These are phyloP conservation scores for Benincasa hispida DNA, from an alignment of 306 rosid genomes.

Conservation along the genomic window DNA sequence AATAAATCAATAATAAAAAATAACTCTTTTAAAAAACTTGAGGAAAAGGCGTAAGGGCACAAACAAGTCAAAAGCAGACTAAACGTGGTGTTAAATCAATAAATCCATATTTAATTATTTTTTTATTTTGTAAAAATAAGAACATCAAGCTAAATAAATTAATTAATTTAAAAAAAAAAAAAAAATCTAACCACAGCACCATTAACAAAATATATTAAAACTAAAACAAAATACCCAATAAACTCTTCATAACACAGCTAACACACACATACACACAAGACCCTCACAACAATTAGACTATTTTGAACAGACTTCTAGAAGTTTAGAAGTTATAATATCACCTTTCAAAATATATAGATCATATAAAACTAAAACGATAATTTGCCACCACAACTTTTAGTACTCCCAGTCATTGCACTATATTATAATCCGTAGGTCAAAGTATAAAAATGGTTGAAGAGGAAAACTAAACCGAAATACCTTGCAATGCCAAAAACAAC, in stretches of 20 bases:
- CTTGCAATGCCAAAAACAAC: constrained; percentile 65
- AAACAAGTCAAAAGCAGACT: background rate
- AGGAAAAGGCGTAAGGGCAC: background rate
- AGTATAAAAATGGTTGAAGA: constrained; percentile 1
- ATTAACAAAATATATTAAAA: background rate
- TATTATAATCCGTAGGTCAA: background rate
- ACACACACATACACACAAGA: background rate
- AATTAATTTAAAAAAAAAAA: background rate
- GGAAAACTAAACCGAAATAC: constrained; percentile 23
- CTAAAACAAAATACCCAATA: background rate
- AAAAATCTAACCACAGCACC: background rate
- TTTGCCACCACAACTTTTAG: background rate
- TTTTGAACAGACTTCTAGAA: background rate
- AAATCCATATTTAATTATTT: background rate
- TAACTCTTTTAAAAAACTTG: background rate
- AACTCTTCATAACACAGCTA: background rate
- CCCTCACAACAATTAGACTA: background rate
- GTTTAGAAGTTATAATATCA: background rate
- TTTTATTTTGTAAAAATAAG: too few relatives aligned
- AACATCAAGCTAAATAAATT: too few relatives aligned
- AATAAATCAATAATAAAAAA: too few relatives aligned
- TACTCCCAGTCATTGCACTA: background rate
- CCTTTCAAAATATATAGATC: background rate
- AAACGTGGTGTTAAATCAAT: background rate
- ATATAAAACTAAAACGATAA: background rate